Evolutionary conservation across 1,139 yeast species (phyloP), one percentile per base, ranked within the genome.

Genomic region (Candida tropicalis): DNA sequence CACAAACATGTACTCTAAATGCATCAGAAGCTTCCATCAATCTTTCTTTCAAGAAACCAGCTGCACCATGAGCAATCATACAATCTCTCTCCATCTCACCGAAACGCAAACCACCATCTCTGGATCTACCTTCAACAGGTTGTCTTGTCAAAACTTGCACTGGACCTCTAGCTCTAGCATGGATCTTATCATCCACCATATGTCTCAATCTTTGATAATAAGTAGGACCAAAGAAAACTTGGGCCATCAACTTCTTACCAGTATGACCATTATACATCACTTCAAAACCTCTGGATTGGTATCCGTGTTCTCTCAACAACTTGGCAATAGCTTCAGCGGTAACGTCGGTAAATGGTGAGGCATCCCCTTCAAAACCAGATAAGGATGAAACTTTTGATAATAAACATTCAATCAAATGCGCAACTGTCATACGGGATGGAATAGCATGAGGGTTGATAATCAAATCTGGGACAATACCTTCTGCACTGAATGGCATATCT

Each of bases 51-150:
- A 93, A 79, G 75, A 93, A 93, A 7, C 97, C 95, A 1, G 99
- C 97, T 2, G 97, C 98, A 65, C 99, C 99, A 66, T 93, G 98
- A 4, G 99, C 99, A 77, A 93, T 93, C 96, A 95, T 93, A 86
- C 99, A 93, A 77, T 95, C 99, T 76, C 99, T 89, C 71, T 93
- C 99, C 99, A 93, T 93, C 73, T 93, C 99, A 63, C 99, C 99
- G 80, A 93, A 95, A 70, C 99, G 90, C 65, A 93, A 77, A 56
- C 99, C 99, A 81, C 99, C 99, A 70, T 93, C 99, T 73, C 99
- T 82, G 18, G 98, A 91, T 71, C 99, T 84, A 83, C 99, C 99
- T 70, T 95, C 99, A 46, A 93, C 97, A 7, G 99, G 99, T 67
- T 93, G 99, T 70, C 99, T 86, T 5, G 99, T 93, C 66, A 93